Conservation (phyloP, 768 basidiomycete genomes). For the Lactarius hengduanensis region DNA sequence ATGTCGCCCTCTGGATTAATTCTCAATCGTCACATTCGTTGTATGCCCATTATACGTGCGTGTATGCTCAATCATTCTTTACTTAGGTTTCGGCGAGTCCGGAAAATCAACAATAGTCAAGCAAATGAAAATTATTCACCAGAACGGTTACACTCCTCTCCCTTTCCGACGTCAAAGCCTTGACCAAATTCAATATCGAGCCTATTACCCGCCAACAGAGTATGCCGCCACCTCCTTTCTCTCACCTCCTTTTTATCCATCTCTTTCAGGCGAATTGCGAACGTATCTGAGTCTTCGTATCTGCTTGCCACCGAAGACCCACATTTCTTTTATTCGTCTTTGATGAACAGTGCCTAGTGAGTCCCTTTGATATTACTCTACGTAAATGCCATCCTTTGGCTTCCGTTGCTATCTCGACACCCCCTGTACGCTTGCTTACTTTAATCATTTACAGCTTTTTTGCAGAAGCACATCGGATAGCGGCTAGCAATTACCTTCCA, state of each 20-base stretch:
- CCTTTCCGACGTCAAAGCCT: slow-evolving; percentile 75
- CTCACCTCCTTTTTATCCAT: slow-evolving; percentile 27
- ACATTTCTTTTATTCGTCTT: no score
- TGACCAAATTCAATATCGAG: slow-evolving; percentile 83
- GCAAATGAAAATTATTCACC: slow-evolving; percentile 99
- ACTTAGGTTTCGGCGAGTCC: slow-evolving; percentile 92
- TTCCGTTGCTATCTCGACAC: no score
- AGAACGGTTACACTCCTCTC: slow-evolving; percentile 80
- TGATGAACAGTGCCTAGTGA: no score
- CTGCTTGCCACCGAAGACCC: slow-evolving; percentile 39
- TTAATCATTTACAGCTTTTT: no score
- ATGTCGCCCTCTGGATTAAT: no score
- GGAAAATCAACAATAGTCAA: slow-evolving; percentile 97
- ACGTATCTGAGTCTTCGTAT: slow-evolving; percentile 63
- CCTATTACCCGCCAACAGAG: slow-evolving; percentile 65
- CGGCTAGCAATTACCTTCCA: no score
- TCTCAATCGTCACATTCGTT: slow-evolving; percentile 1
- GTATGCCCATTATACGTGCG: slow-evolving; percentile 7
- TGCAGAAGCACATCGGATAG: no score
- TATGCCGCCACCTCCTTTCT: slow-evolving; percentile 30
- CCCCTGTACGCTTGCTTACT: no score
- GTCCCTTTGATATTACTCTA: no score
- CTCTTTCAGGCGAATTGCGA: slow-evolving; percentile 47
- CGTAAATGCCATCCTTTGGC: no score
- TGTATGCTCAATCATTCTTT: no score